Evolutionary conservation across 257 asterid genomes (phyloP).

Genomic region (Petrea volubilis): DNA sequence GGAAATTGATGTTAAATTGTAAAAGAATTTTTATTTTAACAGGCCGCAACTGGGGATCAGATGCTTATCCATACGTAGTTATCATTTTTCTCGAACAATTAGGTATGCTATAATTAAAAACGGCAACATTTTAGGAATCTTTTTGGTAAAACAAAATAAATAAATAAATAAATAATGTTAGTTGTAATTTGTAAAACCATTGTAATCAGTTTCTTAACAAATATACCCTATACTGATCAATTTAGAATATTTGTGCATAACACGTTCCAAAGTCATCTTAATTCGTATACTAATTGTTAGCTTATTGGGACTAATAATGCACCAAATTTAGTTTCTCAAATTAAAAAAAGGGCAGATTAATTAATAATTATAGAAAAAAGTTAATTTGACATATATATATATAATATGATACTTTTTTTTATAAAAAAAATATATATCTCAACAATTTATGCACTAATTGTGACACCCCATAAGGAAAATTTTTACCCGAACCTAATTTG

Average conservation of each 20-base stretch:
- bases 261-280: slow-evolving; percentile 35
- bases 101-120: not conserved
- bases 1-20: slow-evolving; percentile 44
- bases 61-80: slow-evolving; percentile 20
- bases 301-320: not conserved
- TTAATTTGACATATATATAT: too few relatives aligned
- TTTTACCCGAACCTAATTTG: too few relatives aligned
- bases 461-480: too few relatives aligned
- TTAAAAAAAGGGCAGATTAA: not conserved
- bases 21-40: slow-evolving; percentile 8
- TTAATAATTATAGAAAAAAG: too few relatives aligned
- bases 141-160: slow-evolving; percentile 26
- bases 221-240: slow-evolving; percentile 39
- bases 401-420: too few relatives aligned
- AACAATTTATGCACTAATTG: too few relatives aligned
- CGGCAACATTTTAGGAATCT: slow-evolving; percentile 15
- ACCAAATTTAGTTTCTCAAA: not conserved
- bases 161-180: too few relatives aligned
- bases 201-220: slow-evolving; percentile 48
- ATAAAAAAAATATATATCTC: too few relatives aligned
- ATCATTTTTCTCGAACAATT: not conserved
- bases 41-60: slow-evolving; percentile 32
- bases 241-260: slow-evolving; percentile 42
- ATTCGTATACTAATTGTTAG: not conserved
- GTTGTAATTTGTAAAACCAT: slow-evolving; percentile 27